phyloP scores from a whole-genome alignment of 768 basidiomycete genomes.

The Tylopilus plumbeoviolaceoides region DNA sequence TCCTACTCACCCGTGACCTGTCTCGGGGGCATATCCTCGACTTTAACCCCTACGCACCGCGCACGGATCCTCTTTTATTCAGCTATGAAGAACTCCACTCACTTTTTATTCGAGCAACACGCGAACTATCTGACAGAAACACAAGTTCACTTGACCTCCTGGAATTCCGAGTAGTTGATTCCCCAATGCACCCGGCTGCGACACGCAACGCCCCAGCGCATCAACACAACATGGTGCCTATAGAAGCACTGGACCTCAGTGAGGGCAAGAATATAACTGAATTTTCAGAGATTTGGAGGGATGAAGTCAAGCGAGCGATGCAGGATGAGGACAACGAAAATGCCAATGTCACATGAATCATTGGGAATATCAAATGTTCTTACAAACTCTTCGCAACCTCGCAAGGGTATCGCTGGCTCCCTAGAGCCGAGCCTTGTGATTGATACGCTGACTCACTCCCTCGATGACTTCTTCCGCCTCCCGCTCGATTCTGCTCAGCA shows the following conservation, averaged over 20 bases:
- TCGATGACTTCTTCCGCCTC: slow-evolving; percentile 70
- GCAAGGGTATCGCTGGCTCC: neutral
- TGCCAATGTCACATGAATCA: neutral
- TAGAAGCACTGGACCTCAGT: slow-evolving; percentile 81
- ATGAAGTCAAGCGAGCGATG: slow-evolving; percentile 42
- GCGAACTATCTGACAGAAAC: neutral
- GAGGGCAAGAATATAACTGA: slow-evolving; percentile 67
- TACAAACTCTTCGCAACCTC: neutral
- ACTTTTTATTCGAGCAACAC: slow-evolving; percentile 25
- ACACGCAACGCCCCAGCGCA: slow-evolving; percentile 64
- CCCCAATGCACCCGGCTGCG: slow-evolving; percentile 65
- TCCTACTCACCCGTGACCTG: slow-evolving; percentile 81
- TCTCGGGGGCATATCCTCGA: slow-evolving; percentile 78
- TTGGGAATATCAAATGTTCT: neutral
- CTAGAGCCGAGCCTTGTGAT: slow-evolving; percentile 21
- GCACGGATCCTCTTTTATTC: slow-evolving; percentile 87
- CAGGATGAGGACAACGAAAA: slow-evolving; percentile 8
- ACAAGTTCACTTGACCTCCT: slow-evolving; percentile 24
- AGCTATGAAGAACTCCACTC: slow-evolving; percentile 68
- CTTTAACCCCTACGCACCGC: slow-evolving; percentile 83
- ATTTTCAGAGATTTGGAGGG: slow-evolving; percentile 66
- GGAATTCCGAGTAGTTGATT: slow-evolving; percentile 66
- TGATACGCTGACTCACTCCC: slow-evolving; percentile 33
- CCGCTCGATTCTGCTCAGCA: slow-evolving; percentile 64
- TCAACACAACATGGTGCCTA: slow-evolving; percentile 88